Conservation (phyloP, 805 yeast genomes). For the Zygosaccharomyces bailii region DNA sequence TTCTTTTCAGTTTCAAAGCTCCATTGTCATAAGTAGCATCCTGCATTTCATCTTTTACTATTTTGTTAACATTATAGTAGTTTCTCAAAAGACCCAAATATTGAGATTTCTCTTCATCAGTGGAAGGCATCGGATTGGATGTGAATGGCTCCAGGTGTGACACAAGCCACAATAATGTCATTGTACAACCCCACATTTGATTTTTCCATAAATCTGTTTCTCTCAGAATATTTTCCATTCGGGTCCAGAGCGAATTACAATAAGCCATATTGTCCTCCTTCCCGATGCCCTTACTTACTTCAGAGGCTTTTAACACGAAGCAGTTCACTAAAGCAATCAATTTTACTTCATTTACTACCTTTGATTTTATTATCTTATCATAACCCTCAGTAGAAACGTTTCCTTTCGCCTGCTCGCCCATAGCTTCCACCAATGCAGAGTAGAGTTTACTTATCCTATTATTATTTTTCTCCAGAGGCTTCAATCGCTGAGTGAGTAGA, state of each 20-base stretch:
- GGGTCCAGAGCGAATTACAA: conserved; percentile 22
- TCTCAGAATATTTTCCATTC: conserved; percentile 15
- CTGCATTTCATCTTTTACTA: conserved; percentile 10
- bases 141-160: conserved; percentile 35
- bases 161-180: conserved; percentile 29
- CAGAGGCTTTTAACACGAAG: conserved; percentile 21
- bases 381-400: conserved; percentile 1
- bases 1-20: conserved; percentile 25
- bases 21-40: background rate
- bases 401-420: conserved; percentile 7
- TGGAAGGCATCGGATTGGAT: conserved; percentile 27
- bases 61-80: conserved; percentile 25
- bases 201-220: conserved; percentile 21
- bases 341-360: conserved; percentile 17
- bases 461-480: conserved; percentile 7
- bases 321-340: conserved; percentile 26
- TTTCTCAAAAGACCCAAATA: conserved; percentile 20
- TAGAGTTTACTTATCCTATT: background rate
- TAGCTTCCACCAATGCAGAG: conserved; percentile 5
- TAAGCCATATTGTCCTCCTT: conserved; percentile 14
- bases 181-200: conserved; percentile 30
- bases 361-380: background rate
- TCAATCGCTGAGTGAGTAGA: conserved; percentile 12
- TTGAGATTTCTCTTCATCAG: conserved; percentile 22
- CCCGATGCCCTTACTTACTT: conserved; percentile 12